Conservation (phyloP, 495 filamentous ascomycete genomes). For the Aspergillus funiculosus region DNA sequence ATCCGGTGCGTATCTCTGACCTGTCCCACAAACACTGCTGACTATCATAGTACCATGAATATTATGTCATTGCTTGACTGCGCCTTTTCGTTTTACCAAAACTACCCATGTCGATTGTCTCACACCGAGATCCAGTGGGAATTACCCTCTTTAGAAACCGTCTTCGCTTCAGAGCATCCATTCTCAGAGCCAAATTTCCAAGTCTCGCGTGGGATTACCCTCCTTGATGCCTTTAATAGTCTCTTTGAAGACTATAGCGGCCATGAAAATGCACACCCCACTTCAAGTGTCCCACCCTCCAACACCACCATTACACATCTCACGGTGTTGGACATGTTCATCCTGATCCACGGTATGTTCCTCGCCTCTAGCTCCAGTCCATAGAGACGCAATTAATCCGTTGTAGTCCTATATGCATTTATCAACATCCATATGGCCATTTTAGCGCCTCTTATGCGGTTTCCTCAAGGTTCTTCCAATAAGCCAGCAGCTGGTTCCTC, state of each 20-base stretch:
- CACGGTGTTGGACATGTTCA: slow-evolving; percentile 40
- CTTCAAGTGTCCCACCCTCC: slow-evolving; percentile 1
- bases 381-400: slow-evolving; percentile 7
- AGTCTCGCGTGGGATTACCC: slow-evolving; percentile 27
- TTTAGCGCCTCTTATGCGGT: slow-evolving; percentile 27
- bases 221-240: slow-evolving; percentile 33
- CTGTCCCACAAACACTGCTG: not conserved
- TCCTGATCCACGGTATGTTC: slow-evolving; percentile 41
- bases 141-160: slow-evolving; percentile 32
- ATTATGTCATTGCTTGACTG: slow-evolving; percentile 39
- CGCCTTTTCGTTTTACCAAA: slow-evolving; percentile 43
- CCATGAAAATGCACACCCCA: slow-evolving; percentile 5
- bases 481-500: not conserved
- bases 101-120: slow-evolving; percentile 38
- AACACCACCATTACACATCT: slow-evolving; percentile 13
- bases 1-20: slow-evolving; percentile 28
- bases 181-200: slow-evolving; percentile 35
- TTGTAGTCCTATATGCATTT: slow-evolving; percentile 38
- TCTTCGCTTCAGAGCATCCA: slow-evolving; percentile 38
- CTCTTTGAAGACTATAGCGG: slow-evolving; percentile 26
- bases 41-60: slow-evolving; percentile 30
- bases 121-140: slow-evolving; percentile 38
- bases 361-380: no score
- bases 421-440: slow-evolving; percentile 44
- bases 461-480: slow-evolving; percentile 5